Base-by-base conservation (phyloP, 495 filamentous ascomycete species). In the Neurospora sublineolata region DNA sequence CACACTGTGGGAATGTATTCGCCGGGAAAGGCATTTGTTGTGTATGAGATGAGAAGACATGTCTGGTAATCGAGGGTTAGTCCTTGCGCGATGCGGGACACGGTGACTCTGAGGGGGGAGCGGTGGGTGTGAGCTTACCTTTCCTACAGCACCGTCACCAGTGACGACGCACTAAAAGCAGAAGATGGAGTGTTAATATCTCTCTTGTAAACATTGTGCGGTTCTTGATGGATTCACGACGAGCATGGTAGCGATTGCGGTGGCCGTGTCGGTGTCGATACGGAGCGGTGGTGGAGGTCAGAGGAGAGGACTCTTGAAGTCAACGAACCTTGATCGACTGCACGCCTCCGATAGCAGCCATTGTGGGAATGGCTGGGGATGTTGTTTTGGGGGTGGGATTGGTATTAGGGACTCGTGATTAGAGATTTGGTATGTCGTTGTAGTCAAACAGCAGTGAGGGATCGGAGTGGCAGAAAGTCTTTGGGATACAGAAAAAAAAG, bases 1-100 rank as follows among this genome's bases (percentile, higher is more conserved):
- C 84, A 98, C 94, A 98, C 96, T 72, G 95, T 99, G 75, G 95
- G 95, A 79, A 99, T 97, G 79, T 99, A 99, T 85, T 99, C 95
- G 75, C 95, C 95, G 18, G 95, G 95, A 81, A 99, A 99, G 46
- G 95, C 95, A 86, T 99, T 99, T 68, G 95, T 99, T 44, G 95
- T 98, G 81, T 98, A 98, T 23, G 95, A 98, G 79, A 99, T 99
- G 75, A 99, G 90, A 71, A 99, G 91, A 85, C 95, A 99, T 86
- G 95, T 99, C 96, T 98, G 77, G n/a, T 70, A 68, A 64, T 68
- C 60, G 69, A 76, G 70, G 27, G 76, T 84, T 76, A 84, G 80
- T 71, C 12, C 18, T 46, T 3, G 10, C 42, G 69, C 71, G 67
- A 58, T 33, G 30, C 33, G 71, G 70, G 20, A 58, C 46, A 40